A percentile compares a stretch with the other conserved stretches of the same genome.
phyloP scores from a whole-genome alignment of 1,284 basidiomycete genomes.

The Fomitopsis betulina region DNA sequence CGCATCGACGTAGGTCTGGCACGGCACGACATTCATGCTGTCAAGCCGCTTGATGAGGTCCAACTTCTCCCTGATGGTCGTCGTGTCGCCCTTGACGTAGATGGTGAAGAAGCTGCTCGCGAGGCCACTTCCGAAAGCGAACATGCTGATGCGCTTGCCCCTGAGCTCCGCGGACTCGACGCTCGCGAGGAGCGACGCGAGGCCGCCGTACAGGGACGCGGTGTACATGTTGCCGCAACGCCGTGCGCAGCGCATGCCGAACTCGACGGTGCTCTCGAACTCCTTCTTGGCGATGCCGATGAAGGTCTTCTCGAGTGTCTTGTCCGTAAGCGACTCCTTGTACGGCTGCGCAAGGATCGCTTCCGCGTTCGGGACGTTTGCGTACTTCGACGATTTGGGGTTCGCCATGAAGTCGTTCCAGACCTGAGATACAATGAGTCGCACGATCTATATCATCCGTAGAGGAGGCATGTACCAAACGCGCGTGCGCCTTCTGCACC shows the following conservation, averaged over 20 bases:
- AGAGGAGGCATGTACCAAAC: conserved; percentile 43
- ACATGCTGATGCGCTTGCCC: conserved; percentile 86
- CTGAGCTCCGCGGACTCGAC: conserved; percentile 63
- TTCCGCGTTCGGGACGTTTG: conserved; percentile 68
- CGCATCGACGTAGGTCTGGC: conserved; percentile 79
- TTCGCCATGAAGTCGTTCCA: conserved; percentile 91
- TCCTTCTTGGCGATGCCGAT: conserved; percentile 66
- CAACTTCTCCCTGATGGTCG: conserved; percentile 76
- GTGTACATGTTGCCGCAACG: conserved; percentile 99
- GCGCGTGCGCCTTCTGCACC: conserved; percentile 96
- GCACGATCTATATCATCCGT: background rate
- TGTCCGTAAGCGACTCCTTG: conserved; percentile 82
- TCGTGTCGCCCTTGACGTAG: conserved; percentile 81
- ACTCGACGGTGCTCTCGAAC: conserved; percentile 71
- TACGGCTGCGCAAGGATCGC: conserved; percentile 64
- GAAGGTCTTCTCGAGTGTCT: conserved; percentile 94
- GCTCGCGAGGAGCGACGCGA: conserved; percentile 77
- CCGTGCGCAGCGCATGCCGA: conserved; percentile 79
- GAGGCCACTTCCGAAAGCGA: conserved; percentile 92
- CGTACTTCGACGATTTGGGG: conserved; percentile 72
- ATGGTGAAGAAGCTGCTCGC: conserved; percentile 90
- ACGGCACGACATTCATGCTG: conserved; percentile 88
- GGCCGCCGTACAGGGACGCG: conserved; percentile 92
- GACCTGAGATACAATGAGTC: conserved; percentile 29
- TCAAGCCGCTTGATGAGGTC: conserved; percentile 76